Evolutionary conservation across 441 rosid species (phyloP).

Genomic region (Adansonia rubrostipa): DNA sequence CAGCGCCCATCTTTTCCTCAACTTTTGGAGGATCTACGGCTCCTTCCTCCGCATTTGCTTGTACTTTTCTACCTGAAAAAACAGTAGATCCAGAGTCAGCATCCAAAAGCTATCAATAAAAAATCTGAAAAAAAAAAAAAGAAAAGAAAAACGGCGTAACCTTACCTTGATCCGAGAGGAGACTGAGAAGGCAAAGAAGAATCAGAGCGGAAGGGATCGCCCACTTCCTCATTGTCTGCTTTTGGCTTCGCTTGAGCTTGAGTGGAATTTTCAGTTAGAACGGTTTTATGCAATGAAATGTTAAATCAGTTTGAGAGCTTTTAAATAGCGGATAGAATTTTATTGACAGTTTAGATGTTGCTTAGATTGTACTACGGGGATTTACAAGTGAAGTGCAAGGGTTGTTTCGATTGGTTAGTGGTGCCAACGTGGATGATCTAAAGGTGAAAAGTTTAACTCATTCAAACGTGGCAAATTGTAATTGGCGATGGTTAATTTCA

Average conservation of each 20-base stretch:
- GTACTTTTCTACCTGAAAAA: slow-evolving; percentile 68
- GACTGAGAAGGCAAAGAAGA: slow-evolving; percentile 64
- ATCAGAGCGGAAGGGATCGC: slow-evolving; percentile 78
- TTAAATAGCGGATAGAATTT: slow-evolving; percentile 21
- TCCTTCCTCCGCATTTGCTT: slow-evolving; percentile 73
- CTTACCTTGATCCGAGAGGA: slow-evolving; percentile 88
- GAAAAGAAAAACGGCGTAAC: background rate
- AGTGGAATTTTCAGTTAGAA: background rate
- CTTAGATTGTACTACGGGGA: background rate
- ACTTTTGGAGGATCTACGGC: slow-evolving; percentile 82
- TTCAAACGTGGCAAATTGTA: slow-evolving; percentile 37
- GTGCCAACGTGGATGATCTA: slow-evolving; percentile 50
- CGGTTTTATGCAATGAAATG: background rate
- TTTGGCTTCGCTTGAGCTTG: slow-evolving; percentile 8
- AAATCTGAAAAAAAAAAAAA: background rate
- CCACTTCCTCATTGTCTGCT: slow-evolving; percentile 80
- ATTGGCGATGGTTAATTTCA: slow-evolving; percentile 35
- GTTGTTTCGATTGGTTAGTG: slow-evolving; percentile 26
- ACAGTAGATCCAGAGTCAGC: slow-evolving; percentile 33
- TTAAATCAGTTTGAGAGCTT: background rate
- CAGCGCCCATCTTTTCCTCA: slow-evolving; percentile 90
- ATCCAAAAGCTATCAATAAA: background rate
- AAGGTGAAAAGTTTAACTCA: background rate
- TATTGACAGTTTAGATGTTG: slow-evolving; percentile 1
- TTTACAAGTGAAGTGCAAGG: slow-evolving; percentile 23